A percentile compares a stretch with the other conserved stretches of the same genome.
phyloP scores from a whole-genome alignment of 2,329 filamentous ascomycete species.

The Amesomyces nigricolor region DNA sequence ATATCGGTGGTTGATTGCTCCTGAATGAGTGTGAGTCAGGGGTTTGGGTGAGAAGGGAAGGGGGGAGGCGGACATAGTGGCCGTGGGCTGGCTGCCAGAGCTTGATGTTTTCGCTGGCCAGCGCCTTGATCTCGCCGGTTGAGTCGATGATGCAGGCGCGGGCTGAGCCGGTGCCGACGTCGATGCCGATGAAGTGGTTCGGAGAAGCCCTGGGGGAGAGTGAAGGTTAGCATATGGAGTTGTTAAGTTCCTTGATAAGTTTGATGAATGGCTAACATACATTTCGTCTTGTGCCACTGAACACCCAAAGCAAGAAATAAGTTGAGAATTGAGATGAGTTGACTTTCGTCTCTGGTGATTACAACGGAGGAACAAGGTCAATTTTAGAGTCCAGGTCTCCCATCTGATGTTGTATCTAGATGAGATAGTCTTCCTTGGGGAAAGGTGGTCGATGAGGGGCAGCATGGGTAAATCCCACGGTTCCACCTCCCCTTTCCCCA shows the following conservation, averaged over 20 bases:
- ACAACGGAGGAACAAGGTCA: too few species aligned
- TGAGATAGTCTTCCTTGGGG: not conserved
- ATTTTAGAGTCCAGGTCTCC: too few species aligned
- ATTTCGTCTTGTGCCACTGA: not conserved
- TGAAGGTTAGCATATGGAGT: not conserved
- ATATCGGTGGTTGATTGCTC: conserved; percentile 99
- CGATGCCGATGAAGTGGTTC: conserved; percentile 42
- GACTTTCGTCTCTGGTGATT: not conserved
- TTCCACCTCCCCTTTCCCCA: not conserved
- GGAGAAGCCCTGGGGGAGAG: not conserved
- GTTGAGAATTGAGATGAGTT: not conserved
- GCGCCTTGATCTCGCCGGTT: conserved; percentile 76
- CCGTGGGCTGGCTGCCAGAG: conserved; percentile 73
- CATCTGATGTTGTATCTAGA: not conserved
- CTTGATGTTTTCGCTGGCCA: conserved; percentile 70
- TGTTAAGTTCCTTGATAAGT: not conserved
- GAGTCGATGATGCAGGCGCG: conserved; percentile 93
- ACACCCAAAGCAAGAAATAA: too few species aligned
- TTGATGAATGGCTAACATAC: too few species aligned
- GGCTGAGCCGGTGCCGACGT: conserved; percentile 93
- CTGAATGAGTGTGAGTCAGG: conserved; percentile 33
- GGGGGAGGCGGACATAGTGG: conserved; percentile 52
- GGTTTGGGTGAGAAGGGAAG: too few species aligned
- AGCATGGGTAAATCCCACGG: not conserved
- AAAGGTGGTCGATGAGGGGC: not conserved